phyloP scores from a whole-genome alignment of 352 stramenopile genomes.

The Pythium brachiatum region DNA sequence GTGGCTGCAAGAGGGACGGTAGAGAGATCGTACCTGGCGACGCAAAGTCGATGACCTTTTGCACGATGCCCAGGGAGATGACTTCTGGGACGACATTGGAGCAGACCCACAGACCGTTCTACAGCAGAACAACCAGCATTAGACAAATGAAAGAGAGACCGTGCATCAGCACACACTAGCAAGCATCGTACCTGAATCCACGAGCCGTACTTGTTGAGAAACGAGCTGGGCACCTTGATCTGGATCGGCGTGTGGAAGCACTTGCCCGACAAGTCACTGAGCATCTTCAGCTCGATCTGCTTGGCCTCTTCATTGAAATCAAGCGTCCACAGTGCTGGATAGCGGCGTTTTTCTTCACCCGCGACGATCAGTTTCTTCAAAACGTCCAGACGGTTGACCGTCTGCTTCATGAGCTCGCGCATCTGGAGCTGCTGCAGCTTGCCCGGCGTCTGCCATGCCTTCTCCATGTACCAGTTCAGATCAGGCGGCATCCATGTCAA shows the following conservation, averaged over 20 bases:
- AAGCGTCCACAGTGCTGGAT: slow-evolving; percentile 29
- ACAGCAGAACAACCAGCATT: not conserved
- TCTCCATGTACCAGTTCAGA: slow-evolving; percentile 26
- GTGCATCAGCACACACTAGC: not conserved
- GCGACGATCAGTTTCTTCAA: slow-evolving; percentile 17
- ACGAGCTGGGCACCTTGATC: slow-evolving; percentile 11
- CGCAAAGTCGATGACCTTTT: slow-evolving; percentile 18
- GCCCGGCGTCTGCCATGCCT: slow-evolving; percentile 19
- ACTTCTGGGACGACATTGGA: slow-evolving; percentile 21
- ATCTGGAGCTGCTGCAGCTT: slow-evolving; percentile 20
- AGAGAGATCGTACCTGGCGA: slow-evolving; percentile 4
- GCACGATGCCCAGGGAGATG: slow-evolving; percentile 19
- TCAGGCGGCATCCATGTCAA: slow-evolving; percentile 25
- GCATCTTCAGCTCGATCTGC: slow-evolving; percentile 17
- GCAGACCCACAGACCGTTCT: slow-evolving; percentile 19
- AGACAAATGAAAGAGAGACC: not conserved
- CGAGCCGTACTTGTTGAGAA: slow-evolving; percentile 18
- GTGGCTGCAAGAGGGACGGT: not conserved
- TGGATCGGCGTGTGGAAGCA: slow-evolving; percentile 29
- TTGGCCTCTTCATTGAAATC: slow-evolving; percentile 14
- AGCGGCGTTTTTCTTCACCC: slow-evolving; percentile 9
- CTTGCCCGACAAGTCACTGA: slow-evolving; percentile 27
- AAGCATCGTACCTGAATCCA: slow-evolving; percentile 19
- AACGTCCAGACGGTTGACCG: slow-evolving; percentile 9
- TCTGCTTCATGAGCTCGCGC: slow-evolving; percentile 19